These are phyloP conservation scores for Buddleja alternifolia DNA, from an alignment of 257 asterid genomes.

Conservation along the genomic window DNA sequence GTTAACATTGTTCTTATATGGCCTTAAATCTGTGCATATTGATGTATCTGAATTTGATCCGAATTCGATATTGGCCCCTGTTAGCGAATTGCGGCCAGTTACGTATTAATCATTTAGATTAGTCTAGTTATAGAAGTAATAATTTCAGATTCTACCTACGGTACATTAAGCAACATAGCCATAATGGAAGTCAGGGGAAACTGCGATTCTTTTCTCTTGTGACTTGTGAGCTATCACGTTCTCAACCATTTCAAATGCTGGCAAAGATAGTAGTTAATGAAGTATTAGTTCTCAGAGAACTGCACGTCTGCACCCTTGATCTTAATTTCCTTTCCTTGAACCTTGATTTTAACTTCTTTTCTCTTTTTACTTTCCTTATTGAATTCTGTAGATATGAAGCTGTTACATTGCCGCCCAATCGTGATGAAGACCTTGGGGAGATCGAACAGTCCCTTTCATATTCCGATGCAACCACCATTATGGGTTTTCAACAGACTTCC, in stretches of 20 bases:
- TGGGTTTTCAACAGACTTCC: slow-evolving; percentile 69
- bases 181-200: background rate
- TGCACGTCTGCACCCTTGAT: background rate
- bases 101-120: background rate
- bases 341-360: slow-evolving; percentile 14
- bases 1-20: slow-evolving; percentile 3
- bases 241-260: background rate
- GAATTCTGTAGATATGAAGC: slow-evolving; percentile 53
- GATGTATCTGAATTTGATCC: background rate
- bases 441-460: slow-evolving; percentile 51
- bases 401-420: slow-evolving; percentile 64
- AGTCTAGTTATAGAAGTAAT: background rate
- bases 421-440: slow-evolving; percentile 61
- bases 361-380: background rate
- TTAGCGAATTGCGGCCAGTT: background rate
- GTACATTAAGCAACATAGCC: slow-evolving; percentile 5
- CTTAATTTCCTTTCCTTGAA: background rate
- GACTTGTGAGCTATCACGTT: background rate
- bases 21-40: slow-evolving; percentile 2
- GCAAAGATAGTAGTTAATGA: slow-evolving; percentile 7
- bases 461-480: slow-evolving; percentile 47
- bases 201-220: slow-evolving; percentile 7
- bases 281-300: background rate
- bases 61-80: background rate
- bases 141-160: background rate